Evolutionary conservation across 331 rosid species (phyloP).

Genomic region (Malus hybrid): DNA sequence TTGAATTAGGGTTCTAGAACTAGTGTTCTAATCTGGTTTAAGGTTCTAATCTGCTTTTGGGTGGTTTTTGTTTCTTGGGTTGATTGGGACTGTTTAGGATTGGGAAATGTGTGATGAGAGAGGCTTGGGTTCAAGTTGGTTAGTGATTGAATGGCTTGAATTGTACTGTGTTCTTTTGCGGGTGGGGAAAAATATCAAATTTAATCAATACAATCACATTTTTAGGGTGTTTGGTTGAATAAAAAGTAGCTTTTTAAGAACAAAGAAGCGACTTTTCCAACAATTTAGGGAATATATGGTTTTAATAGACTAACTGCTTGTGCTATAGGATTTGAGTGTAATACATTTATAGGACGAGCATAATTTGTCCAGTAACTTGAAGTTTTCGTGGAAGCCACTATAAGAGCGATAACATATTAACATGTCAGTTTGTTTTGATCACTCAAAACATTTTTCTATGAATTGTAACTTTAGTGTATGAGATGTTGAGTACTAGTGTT

Average conservation of each 20-base stretch:
- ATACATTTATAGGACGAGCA: neutral
- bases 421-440: neutral
- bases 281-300: neutral
- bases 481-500: neutral
- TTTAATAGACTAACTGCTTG: neutral
- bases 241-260: neutral
- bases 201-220: too few relatives aligned
- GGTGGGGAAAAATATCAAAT: too few relatives aligned
- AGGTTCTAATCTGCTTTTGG: too few relatives aligned
- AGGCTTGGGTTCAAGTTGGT: neutral
- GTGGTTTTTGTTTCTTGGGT: too few relatives aligned
- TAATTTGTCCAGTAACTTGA: neutral
- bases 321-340: neutral
- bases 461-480: neutral
- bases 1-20: too few relatives aligned
- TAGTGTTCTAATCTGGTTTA: too few relatives aligned
- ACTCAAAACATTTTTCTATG: neutral
- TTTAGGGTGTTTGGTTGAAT: neutral
- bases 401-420: neutral
- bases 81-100: too few relatives aligned
- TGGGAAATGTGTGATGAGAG: neutral
- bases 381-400: neutral
- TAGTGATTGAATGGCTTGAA: neutral
- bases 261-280: neutral
- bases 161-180: neutral